A percentile compares a stretch with the other conserved stretches of the same genome.
phyloP scores from a whole-genome alignment of 805 yeast genomes.

The Sugiyamaella marilandica region DNA sequence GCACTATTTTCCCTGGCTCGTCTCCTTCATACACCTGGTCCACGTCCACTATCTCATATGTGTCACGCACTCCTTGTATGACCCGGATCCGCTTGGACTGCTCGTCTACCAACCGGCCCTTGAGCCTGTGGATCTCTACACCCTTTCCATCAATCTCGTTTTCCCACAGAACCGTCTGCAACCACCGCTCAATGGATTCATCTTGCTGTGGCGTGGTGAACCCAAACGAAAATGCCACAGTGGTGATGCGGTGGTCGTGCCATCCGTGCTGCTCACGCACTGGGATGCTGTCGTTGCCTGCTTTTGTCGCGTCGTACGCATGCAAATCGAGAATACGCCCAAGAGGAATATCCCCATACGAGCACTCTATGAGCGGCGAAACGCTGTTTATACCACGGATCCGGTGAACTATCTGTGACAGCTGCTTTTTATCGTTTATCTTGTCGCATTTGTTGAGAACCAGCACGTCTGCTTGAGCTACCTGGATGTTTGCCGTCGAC shows the following conservation, averaged over 20 bases:
- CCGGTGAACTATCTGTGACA: constrained; percentile 35
- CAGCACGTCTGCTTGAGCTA: constrained; percentile 83
- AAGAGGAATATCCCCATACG: constrained; percentile 70
- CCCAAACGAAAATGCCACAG: constrained; percentile 47
- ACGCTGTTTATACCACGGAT: constrained; percentile 56
- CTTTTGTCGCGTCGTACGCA: constrained; percentile 55
- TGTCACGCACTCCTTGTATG: constrained; percentile 89
- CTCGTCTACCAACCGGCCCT: constrained; percentile 59
- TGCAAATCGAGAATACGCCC: constrained; percentile 67
- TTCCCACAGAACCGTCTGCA: constrained; percentile 79
- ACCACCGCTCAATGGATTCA: constrained; percentile 49
- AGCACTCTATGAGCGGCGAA: constrained; percentile 63
- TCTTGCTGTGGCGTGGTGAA: constrained; percentile 38
- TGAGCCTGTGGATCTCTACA: constrained; percentile 74
- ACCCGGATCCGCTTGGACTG: constrained; percentile 34
- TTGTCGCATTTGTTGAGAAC: constrained; percentile 75
- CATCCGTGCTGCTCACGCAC: constrained; percentile 18
- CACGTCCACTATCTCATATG: constrained; percentile 69
- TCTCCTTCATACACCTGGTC: constrained; percentile 34
- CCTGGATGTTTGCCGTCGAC: constrained; percentile 84
- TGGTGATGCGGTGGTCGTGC: constrained; percentile 41
- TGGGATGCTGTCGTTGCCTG: constrained; percentile 11
- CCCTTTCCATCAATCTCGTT: constrained; percentile 38
- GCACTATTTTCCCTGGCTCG: constrained; percentile 53
- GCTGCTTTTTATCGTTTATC: constrained; percentile 26